These are phyloP conservation scores for Alternaria infectoria DNA, from an alignment of 2,329 filamentous ascomycete species.

Conservation along the genomic window DNA sequence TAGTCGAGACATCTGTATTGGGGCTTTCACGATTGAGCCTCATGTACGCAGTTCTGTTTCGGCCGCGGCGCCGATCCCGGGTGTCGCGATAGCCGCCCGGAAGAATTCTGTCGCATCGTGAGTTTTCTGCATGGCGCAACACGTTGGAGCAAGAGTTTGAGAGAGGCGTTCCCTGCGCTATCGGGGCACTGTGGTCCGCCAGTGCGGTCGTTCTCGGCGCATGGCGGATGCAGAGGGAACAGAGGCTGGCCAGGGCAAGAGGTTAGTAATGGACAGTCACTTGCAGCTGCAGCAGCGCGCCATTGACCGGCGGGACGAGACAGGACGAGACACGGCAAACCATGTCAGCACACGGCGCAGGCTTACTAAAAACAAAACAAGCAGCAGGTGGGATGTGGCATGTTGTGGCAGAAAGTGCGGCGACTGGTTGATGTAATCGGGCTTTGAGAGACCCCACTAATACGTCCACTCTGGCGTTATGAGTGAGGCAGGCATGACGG, in stretches of 20 bases:
- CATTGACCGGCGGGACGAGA: not conserved
- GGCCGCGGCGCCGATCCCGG: slow-evolving; percentile 34
- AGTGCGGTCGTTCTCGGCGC: slow-evolving; percentile 13
- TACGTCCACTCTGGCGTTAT: slow-evolving; percentile 11
- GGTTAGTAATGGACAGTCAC: slow-evolving; percentile 18
- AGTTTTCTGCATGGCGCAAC: not conserved
- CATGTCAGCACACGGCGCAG: slow-evolving; percentile 2
- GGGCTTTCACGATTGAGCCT: slow-evolving; percentile 21
- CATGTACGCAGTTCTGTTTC: slow-evolving; percentile 24
- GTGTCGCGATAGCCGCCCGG: slow-evolving; percentile 26
- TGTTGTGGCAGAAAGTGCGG: slow-evolving; percentile 4
- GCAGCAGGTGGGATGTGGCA: slow-evolving; percentile 1
- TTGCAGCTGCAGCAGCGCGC: not conserved
- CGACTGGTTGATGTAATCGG: slow-evolving; percentile 21
- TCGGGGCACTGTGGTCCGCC: slow-evolving; percentile 7
- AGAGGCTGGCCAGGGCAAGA: slow-evolving; percentile 4
- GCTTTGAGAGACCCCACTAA: slow-evolving; percentile 15
- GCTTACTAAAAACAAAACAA: slow-evolving; percentile 4
- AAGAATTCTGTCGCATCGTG: slow-evolving; percentile 24
- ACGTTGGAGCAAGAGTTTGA: slow-evolving; percentile 5
- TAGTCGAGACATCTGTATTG: slow-evolving; percentile 5
- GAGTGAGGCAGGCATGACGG: slow-evolving; percentile 15
- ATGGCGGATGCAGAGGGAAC: slow-evolving; percentile 2
- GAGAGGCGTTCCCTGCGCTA: not conserved
- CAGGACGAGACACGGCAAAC: not conserved